phyloP scores from a whole-genome alignment of 2,329 filamentous ascomycete species.

The Cercospora beticola region DNA sequence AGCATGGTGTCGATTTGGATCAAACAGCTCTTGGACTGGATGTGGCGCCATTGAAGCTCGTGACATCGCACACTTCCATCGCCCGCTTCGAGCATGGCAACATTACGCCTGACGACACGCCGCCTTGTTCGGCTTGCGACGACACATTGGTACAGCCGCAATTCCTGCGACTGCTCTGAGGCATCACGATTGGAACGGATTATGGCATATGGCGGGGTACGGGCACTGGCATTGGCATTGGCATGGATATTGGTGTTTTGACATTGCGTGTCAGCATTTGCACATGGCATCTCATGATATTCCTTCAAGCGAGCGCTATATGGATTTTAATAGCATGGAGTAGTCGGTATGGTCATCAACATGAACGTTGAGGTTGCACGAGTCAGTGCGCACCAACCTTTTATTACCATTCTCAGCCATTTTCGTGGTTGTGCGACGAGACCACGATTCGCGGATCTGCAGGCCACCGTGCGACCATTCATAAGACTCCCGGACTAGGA shows the following conservation, averaged over 20 bases:
- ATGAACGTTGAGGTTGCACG: neutral
- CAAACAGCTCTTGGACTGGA: neutral
- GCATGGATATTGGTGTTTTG: neutral
- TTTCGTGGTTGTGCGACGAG: neutral
- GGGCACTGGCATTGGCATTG: neutral
- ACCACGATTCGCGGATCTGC: neutral
- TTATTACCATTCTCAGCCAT: neutral
- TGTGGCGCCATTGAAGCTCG: slow-evolving; percentile 1
- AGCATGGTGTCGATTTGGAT: neutral
- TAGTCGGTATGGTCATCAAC: neutral
- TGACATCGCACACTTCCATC: neutral
- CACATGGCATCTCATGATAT: neutral
- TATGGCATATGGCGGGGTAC: neutral
- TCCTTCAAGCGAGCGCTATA: neutral
- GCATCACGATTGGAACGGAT: neutral
- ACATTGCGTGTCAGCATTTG: neutral
- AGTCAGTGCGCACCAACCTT: neutral
- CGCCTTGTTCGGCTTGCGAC: neutral
- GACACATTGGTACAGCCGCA: neutral
- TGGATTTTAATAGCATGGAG: neutral
- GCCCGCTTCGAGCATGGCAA: slow-evolving; percentile 3
- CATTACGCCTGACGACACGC: neutral
- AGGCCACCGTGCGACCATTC: neutral
- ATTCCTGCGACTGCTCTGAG: neutral
- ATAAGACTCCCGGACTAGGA: neutral